Evolutionary conservation across 192 early-diverging fungal species (phyloP).

Genomic region (Linnemannia elongata): DNA sequence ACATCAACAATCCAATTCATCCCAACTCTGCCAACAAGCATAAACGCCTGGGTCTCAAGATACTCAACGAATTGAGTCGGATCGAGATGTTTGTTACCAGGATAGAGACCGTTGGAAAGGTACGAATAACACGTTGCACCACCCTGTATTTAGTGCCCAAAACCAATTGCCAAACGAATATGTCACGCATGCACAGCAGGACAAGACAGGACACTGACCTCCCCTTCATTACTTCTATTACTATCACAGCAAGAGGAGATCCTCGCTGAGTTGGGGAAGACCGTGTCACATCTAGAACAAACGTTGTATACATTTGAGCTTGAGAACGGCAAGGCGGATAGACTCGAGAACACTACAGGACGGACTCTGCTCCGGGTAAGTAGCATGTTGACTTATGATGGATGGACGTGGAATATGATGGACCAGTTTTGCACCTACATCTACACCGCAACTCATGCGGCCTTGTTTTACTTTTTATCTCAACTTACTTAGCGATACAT

Average conservation of each 20-base stretch:
- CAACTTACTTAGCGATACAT: constrained; percentile 36
- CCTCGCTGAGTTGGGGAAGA: constrained; percentile 14
- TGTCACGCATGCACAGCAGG: neutral
- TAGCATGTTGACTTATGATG: neutral
- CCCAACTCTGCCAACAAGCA: constrained; percentile 50
- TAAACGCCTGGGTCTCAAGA: constrained; percentile 52
- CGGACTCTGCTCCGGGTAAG: constrained; percentile 20
- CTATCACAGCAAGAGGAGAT: constrained; percentile 28
- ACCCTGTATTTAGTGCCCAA: neutral
- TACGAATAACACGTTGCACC: neutral
- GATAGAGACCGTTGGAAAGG: constrained; percentile 50
- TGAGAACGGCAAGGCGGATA: constrained; percentile 8
- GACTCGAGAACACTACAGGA: constrained; percentile 25
- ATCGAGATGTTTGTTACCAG: constrained; percentile 53
- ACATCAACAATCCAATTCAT: constrained; percentile 54
- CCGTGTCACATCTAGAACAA: constrained; percentile 24
- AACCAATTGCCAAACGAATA: no score
- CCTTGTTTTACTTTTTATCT: neutral
- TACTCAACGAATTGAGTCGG: constrained; percentile 50
- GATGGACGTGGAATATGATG: no score
- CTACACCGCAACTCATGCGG: neutral
- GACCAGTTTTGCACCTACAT: neutral
- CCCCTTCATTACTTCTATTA: neutral
- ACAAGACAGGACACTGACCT: neutral
- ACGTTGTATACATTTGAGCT: constrained; percentile 25